Base-by-base conservation (phyloP, 2,329 filamentous ascomycete genomes). In the Nemania sp. region DNA sequence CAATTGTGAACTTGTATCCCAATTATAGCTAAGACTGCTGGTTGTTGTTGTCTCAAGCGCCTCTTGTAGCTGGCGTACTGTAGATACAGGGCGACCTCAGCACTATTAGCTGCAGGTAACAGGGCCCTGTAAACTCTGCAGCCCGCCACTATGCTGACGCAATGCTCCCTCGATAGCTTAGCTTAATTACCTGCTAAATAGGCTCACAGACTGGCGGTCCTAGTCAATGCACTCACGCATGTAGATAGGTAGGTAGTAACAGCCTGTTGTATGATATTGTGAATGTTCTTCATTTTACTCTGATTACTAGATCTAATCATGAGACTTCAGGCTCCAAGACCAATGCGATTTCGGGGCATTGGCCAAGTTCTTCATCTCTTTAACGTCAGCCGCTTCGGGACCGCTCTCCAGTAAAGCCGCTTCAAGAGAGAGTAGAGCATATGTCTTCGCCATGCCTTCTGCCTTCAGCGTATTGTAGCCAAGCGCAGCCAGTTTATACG, bases 401-500 rank as follows among this genome's bases (percentile, higher is more conserved):
- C 72, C 73, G 59, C 73, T 70, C 36, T 75, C 75, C 51, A 73
- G 58, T 14, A 68, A 43, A 3, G 71, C 64, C 7, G 67, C 64
- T 40, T 72, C 67, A 11, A 65, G 50, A 5, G 73, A 72, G 39
- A 68, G 54, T 36, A 55, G 28, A 5, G 72, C 73, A 64, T 70
- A 74, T 26, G 58, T 58, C 5, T 62, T 43, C 1, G 73, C 71
- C 45, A 42, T 65, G 39, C 7, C 69, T 61, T 31, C 44, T 46
- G 59, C 58, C n/a, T 60, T 60, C 26, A 72, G 66, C 5, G 70
- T 63, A 58, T 70, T 74, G 40, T 70, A 73, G 7, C 71, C 70
- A 42, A 76, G 52, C 8, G 73, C 72, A 2, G 72, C 70, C 45
- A 71, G 67, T 1, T 71, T 71, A 56, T 73, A 75, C 6, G 72